Evolutionary conservation across 176 grass and related monocot genomes (phyloP).

Genomic region (Paspalum vaginatum): DNA sequence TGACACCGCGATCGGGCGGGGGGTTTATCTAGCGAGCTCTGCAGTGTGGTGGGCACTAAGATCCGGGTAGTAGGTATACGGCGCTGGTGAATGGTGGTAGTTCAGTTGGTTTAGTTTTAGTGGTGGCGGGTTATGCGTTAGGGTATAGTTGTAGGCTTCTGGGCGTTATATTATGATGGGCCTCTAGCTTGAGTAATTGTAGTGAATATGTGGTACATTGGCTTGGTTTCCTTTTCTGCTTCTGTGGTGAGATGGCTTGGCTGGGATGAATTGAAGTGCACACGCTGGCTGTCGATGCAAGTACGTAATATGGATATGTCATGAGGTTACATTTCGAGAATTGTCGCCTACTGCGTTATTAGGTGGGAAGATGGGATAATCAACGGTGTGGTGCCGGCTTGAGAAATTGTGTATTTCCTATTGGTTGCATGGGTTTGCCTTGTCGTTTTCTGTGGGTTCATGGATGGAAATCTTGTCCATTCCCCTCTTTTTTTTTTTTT

Average conservation of each 20-base stretch:
- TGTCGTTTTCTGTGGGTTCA: neutral
- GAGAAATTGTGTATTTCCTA: neutral
- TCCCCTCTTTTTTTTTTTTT: neutral
- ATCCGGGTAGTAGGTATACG: neutral
- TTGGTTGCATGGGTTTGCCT: neutral
- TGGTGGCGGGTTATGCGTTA: neutral
- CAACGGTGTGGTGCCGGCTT: too few relatives aligned
- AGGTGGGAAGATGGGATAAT: neutral
- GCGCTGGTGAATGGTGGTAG: neutral
- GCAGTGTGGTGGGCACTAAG: neutral
- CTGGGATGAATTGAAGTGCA: neutral
- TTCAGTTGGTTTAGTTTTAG: neutral
- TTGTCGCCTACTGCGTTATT: neutral
- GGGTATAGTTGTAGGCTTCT: slow-evolving; percentile 1
- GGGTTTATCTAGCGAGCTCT: slow-evolving; percentile 31
- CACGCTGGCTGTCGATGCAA: neutral
- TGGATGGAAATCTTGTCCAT: neutral
- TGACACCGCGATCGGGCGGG: neutral
- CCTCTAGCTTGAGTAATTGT: neutral
- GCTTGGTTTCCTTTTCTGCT: neutral
- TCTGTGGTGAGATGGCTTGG: neutral
- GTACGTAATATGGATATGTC: neutral
- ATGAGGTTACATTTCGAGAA: neutral
- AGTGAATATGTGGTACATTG: neutral
- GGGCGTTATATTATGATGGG: neutral